Evolutionary conservation across 2,329 filamentous ascomycete genomes (phyloP), one percentile per base, ranked within the genome.

Genomic region (Talaromyces sp.): DNA sequence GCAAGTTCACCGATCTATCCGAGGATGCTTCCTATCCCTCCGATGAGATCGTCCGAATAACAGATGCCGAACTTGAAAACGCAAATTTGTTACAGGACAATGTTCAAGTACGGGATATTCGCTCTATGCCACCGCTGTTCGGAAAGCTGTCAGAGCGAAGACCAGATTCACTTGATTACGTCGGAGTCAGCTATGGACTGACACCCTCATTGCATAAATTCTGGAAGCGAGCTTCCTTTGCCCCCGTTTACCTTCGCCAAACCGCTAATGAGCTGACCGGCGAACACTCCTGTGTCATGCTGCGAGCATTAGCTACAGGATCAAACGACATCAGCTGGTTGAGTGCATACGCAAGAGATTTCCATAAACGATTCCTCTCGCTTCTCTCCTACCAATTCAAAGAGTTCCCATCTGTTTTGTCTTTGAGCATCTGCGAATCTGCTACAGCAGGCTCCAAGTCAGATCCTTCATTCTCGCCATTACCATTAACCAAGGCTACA

Each of bases 231-330:
- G 86, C 89, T 17, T 82, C 82, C 0, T 99, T 97, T 73, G 86
- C 87, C 2, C 95, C 95, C 0, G 91, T 99, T 0, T 99, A 99
- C 70, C 83, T 99, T 14, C 86, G 95, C 35, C 95, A 99, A 78
- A 99, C 96, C 2, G 83, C 95, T 56, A 99, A 98, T 72, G 95
- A 98, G 60, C 82, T 99, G 52, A 99, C 96, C 0, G 95, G 95
- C 59, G 95, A 99, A 76, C 95, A 99, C 73, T 96, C 95, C 0
- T 97, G 92, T 72, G 93, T 99, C 29, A 99, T 99, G 96, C 83
- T 99, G 55, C 86, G 91, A 60, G 89, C 92, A 1, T 82, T 99
- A 2, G 75, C 80, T 56, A 76, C 77, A 0, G 78, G 79, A 27
- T 73, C 77, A 29, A 87, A 86, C 49, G 91, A 96, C 66, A 81